These are phyloP conservation scores for Curvularia verruculosa DNA, from an alignment of 2,329 filamentous ascomycete genomes.

Conservation along the genomic window DNA sequence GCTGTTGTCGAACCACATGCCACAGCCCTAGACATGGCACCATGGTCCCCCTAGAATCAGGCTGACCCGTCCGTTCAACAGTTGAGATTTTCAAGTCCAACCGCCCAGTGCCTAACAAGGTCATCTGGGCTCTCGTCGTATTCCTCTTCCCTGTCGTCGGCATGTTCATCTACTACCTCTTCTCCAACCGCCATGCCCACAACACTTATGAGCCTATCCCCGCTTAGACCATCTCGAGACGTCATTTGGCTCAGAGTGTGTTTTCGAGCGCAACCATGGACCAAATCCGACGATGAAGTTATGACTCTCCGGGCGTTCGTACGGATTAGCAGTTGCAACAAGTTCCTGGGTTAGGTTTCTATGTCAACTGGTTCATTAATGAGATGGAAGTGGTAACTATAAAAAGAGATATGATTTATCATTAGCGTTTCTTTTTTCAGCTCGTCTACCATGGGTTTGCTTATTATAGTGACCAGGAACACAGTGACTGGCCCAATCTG, in stretches of 20 bases:
- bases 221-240: slow-evolving; percentile 16
- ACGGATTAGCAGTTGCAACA: not conserved
- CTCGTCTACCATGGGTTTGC: not conserved
- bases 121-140: slow-evolving; percentile 67
- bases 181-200: slow-evolving; percentile 66
- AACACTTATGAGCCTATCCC: slow-evolving; percentile 62
- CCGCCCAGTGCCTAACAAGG: slow-evolving; percentile 62
- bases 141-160: slow-evolving; percentile 69
- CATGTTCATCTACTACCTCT: slow-evolving; percentile 67
- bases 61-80: slow-evolving; percentile 42
- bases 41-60: not conserved
- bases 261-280: not conserved
- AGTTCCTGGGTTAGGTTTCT: not conserved
- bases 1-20: not conserved
- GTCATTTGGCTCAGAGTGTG: too few species aligned
- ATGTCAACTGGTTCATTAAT: not conserved
- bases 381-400: not conserved
- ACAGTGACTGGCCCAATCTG: not conserved
- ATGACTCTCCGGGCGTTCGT: not conserved
- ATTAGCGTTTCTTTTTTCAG: not conserved
- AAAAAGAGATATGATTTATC: not conserved
- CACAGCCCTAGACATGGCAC: not conserved
- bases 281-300: not conserved
- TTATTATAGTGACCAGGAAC: not conserved
- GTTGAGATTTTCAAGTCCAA: slow-evolving; percentile 70